phyloP scores from a whole-genome alignment of 2,329 filamentous ascomycete genomes.

The Ilyonectria destructans region DNA sequence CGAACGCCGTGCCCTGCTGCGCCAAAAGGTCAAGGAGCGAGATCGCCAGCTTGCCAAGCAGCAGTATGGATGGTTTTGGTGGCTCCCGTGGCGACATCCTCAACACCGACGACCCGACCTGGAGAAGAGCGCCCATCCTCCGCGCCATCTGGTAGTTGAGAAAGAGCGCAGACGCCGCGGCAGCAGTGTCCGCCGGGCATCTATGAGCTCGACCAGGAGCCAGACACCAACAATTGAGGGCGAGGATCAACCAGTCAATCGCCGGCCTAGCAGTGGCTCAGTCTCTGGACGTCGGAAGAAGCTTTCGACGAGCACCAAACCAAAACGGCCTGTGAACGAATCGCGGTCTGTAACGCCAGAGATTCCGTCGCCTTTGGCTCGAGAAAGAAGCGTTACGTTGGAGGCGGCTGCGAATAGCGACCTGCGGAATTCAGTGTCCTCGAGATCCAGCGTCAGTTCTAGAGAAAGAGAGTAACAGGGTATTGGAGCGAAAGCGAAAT shows the following conservation, averaged over 20 bases:
- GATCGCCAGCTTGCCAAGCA: conserved; percentile 79
- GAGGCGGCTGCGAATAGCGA: conserved; percentile 14
- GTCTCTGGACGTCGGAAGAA: conserved; percentile 69
- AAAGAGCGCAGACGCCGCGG: conserved; percentile 67
- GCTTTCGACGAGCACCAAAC: conserved; percentile 59
- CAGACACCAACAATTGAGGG: conserved; percentile 66
- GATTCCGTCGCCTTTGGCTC: conserved; percentile 67
- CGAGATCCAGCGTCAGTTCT: conserved; percentile 23
- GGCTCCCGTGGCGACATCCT: conserved; percentile 78
- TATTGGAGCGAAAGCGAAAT: not conserved
- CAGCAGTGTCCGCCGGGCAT: conserved; percentile 68
- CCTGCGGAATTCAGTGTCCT: conserved; percentile 25
- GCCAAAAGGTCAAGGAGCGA: conserved; percentile 78
- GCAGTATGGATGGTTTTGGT: conserved; percentile 86
- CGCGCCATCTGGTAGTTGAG: conserved; percentile 61
- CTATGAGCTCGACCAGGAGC: conserved; percentile 67
- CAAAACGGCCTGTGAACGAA: conserved; percentile 63
- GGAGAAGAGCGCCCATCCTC: conserved; percentile 58
- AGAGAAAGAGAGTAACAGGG: conserved; percentile 20
- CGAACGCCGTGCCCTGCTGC: conserved; percentile 83
- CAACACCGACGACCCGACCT: conserved; percentile 54
- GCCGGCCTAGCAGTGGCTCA: conserved; percentile 66
- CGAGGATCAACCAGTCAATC: conserved; percentile 59
- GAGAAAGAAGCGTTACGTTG: conserved; percentile 59
- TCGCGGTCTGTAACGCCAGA: conserved; percentile 71